Percentiles rank a stretch among this genome's conserved stretches.
Conservation (phyloP, 2,329 filamentous ascomycete genomes). For the Amphichorda felina region DNA sequence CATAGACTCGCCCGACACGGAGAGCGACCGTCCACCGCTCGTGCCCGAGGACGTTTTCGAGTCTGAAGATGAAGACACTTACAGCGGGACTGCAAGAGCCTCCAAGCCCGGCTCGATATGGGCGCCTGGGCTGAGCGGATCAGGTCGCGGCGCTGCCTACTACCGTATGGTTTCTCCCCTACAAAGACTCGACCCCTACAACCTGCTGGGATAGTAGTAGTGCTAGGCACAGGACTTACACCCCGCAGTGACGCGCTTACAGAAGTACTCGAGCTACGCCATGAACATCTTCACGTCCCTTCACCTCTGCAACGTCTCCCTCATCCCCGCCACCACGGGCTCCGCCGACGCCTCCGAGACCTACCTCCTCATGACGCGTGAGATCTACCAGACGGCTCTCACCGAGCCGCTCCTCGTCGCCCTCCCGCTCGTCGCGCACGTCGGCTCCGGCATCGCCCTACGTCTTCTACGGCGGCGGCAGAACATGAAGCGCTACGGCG, state of each 20-base stretch:
- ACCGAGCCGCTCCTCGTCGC: conserved; percentile 71
- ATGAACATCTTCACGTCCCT: conserved; percentile 65
- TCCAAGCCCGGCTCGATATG: conserved; percentile 29
- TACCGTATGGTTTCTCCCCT: conserved; percentile 46
- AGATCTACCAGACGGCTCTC: conserved; percentile 78
- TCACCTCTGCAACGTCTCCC: conserved; percentile 70
- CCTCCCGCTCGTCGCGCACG: conserved; percentile 62
- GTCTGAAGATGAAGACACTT: conserved; percentile 23
- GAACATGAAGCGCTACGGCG: conserved; percentile 65
- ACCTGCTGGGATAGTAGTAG: neutral
- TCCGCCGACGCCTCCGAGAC: conserved; percentile 67
- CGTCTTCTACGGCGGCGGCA: conserved; percentile 64
- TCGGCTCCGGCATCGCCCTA: conserved; percentile 64
- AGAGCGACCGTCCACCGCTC: conserved; percentile 26
- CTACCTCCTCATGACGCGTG: conserved; percentile 81
- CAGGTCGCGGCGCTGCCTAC: conserved; percentile 58
- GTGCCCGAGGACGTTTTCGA: conserved; percentile 8
- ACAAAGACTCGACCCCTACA: neutral
- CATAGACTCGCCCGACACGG: conserved; percentile 44
- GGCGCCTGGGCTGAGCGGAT: conserved; percentile 45
- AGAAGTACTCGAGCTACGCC: conserved; percentile 82
- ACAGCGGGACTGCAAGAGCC: conserved; percentile 15
- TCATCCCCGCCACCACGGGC: conserved; percentile 64
- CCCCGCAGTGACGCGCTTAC: conserved; percentile 40
- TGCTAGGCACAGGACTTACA: neutral